Evolutionary conservation across 1,284 basidiomycete species (phyloP), one percentile per base, ranked within the genome.

Genomic region (Puccinia sorghi): DNA sequence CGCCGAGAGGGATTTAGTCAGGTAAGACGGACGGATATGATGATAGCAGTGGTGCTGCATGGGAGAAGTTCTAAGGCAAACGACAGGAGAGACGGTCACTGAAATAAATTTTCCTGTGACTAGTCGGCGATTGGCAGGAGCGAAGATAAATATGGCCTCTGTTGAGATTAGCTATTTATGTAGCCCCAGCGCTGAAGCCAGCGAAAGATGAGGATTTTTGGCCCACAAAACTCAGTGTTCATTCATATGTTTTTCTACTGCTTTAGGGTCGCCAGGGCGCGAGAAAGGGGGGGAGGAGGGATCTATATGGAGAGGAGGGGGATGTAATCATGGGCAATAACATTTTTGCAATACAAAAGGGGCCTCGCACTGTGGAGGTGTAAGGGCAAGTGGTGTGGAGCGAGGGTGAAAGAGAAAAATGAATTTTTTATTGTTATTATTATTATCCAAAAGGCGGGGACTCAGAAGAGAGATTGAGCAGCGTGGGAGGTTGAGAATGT

Each of bases 51-150:
- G 66, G 66, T 69, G 20, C 41, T 69, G 66, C 66, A 46, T 69
- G 66, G 46, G 46, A 69, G 46, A 69, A 50, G 46, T 43, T n/a
- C n/a, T n/a, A 27, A 12, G 52, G 66, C 20, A 27, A 69, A 69
- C 41, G 52, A 46, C n/a, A n/a, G n/a, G n/a, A n/a, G 66, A 69
- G 66, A 25, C 66, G n/a, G 46, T 7, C 27, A 50, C 46, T 50
- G 46, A n/a, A 37, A n/a, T 43, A 39, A 69, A 69, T 17, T 69
- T 50, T 22, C 46, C 41, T 69, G 66, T 69, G 46, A 52, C 66
- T 69, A 50, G 66, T 69, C 66, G 66, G 66, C 43, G 66, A 69
- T 69, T 69, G 46, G 66, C 22, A 69, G 66, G 66, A 69, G 46
- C 32, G 61, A 64, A 32, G n/a, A 59, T n/a, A n/a, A n/a, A n/a